Evolutionary conservation across 192 early-diverging fungal species (phyloP).

Genomic region (Geranomyces variabilis): DNA sequence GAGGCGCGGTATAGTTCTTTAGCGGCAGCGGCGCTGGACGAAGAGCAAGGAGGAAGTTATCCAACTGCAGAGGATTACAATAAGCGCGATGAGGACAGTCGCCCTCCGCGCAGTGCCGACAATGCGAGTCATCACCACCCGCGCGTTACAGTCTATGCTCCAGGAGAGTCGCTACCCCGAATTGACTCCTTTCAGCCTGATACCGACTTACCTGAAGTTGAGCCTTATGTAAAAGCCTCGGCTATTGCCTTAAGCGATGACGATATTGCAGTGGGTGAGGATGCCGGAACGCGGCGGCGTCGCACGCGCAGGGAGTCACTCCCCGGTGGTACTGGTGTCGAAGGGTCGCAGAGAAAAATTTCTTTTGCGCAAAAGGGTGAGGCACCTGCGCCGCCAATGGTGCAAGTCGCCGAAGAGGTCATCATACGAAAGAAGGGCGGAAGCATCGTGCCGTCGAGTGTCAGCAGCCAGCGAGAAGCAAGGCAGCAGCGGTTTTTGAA

Average conservation of each 20-base stretch:
- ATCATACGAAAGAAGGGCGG: background rate
- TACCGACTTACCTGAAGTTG: background rate
- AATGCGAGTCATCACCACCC: background rate
- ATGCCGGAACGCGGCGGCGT: conserved; percentile 3
- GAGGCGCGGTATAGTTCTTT: conserved; percentile 14
- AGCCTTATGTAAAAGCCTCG: background rate
- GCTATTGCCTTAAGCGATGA: background rate
- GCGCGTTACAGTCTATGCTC: conserved; percentile 1
- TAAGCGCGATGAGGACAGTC: background rate
- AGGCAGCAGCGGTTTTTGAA: conserved; percentile 7
- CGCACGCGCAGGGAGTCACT: conserved; percentile 1
- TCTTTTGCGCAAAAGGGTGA: conserved; percentile 5
- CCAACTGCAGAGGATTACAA: background rate
- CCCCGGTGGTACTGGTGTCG: background rate
- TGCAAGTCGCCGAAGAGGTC: background rate
- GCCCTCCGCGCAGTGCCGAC: too few species aligned
- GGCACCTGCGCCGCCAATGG: background rate
- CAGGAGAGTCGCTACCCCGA: background rate
- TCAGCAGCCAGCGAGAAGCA: conserved; percentile 17
- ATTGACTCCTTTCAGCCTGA: background rate
- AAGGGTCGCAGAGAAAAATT: background rate
- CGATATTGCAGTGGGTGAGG: conserved; percentile 12
- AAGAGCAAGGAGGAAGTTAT: background rate
- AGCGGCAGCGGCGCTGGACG: background rate
- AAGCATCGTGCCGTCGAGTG: conserved; percentile 15